Conservation (phyloP, 202 grass and related monocot species). For the Schoenoplectus tabernaemontani region DNA sequence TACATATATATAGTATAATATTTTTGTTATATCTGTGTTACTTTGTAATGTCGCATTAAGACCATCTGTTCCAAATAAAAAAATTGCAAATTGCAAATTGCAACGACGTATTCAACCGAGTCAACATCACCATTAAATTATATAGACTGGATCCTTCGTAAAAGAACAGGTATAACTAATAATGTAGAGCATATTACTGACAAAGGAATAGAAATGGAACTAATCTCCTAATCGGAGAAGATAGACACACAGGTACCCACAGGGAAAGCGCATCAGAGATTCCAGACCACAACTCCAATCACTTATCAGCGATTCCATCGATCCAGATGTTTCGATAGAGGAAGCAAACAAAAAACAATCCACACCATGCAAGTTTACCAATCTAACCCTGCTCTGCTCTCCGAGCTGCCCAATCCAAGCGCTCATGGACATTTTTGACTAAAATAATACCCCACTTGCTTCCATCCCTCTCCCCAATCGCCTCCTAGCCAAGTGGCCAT, state of each 20-base stretch:
- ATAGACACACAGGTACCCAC: neutral
- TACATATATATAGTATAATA: too few species aligned
- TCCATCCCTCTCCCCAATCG: neutral
- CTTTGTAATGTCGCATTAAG: neutral
- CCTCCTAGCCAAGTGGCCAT: neutral
- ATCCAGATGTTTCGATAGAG: constrained; percentile 24
- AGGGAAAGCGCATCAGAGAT: neutral
- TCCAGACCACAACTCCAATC: neutral
- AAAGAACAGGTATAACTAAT: neutral
- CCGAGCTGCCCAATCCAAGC: neutral
- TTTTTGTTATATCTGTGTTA: too few species aligned
- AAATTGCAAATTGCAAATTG: neutral
- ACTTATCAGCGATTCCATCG: neutral
- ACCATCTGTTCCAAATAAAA: neutral
- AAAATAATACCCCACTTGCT: neutral
- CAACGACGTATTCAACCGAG: neutral
- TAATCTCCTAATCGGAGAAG: neutral
- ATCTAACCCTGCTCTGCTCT: neutral
- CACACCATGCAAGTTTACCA: neutral
- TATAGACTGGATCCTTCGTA: neutral
- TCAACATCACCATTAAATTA: neutral
- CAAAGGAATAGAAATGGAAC: neutral
- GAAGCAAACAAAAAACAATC: constrained; percentile 14
- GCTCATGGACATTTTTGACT: neutral
- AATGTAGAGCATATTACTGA: neutral